Percentiles rank a stretch among this genome's conserved stretches.
Conservation (phyloP, 2,329 filamentous ascomycete genomes). For the Stagonosporopsis tanaceti region DNA sequence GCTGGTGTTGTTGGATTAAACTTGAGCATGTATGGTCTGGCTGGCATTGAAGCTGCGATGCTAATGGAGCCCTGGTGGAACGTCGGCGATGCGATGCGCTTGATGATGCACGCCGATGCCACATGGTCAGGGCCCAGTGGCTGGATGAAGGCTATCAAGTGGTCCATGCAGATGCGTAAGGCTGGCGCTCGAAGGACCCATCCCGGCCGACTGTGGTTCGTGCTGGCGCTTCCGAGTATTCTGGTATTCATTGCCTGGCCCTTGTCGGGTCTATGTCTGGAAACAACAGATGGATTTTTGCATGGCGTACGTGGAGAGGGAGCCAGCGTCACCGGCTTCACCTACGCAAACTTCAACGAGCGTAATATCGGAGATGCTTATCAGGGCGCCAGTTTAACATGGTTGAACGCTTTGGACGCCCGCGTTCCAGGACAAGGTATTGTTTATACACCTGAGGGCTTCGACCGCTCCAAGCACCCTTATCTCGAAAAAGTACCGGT, state of each 20-base stretch:
- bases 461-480: background rate
- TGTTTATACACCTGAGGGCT: background rate
- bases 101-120: constrained; percentile 22
- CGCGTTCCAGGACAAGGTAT: background rate
- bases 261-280: background rate
- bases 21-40: constrained; percentile 19
- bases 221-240: background rate
- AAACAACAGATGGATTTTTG: background rate
- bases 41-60: constrained; percentile 20
- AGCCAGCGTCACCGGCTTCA: background rate
- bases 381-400: background rate
- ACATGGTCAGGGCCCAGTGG: constrained; percentile 22
- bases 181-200: background rate
- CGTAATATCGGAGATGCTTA: background rate
- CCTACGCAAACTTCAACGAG: constrained; percentile 4
- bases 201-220: background rate
- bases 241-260: constrained; percentile 1
- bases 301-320: background rate
- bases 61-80: constrained; percentile 20
- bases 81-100: constrained; percentile 13
- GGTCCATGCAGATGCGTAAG: constrained; percentile 4
- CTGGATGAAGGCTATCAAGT: constrained; percentile 21
- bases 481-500: background rate
- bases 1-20: constrained; percentile 18
- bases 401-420: background rate